Conservation (phyloP, 2,329 filamentous ascomycete genomes). For the Hypoxylon sp. region DNA sequence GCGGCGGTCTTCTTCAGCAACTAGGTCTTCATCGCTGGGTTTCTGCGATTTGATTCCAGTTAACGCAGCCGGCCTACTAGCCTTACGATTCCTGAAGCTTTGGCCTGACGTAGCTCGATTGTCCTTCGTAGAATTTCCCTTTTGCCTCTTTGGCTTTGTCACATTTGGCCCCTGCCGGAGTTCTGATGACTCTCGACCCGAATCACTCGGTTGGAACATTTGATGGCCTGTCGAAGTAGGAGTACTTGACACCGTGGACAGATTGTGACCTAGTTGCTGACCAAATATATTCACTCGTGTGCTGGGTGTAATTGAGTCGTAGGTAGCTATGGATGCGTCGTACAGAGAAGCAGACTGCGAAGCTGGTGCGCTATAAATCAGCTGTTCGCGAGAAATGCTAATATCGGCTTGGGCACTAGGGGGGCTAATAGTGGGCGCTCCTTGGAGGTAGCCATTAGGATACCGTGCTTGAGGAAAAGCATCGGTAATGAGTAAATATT, state of each 20-base stretch:
- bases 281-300: neutral
- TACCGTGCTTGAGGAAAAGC: constrained; percentile 58
- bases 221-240: constrained; percentile 4
- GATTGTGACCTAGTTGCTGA: constrained; percentile 4
- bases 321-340: neutral
- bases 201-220: constrained; percentile 13
- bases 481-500: constrained; percentile 56
- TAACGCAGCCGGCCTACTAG: constrained; percentile 22
- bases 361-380: neutral
- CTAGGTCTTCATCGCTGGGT: constrained; percentile 45
- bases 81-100: constrained; percentile 30
- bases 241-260: neutral
- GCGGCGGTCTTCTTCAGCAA: constrained; percentile 50
- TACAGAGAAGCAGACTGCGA: constrained; percentile 8
- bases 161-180: constrained; percentile 3
- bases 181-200: constrained; percentile 23
- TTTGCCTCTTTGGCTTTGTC: constrained; percentile 26
- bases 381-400: neutral
- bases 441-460: constrained; percentile 24
- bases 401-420: constrained; percentile 3
- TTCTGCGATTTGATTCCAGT: constrained; percentile 34
- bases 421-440: neutral
- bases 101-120: constrained; percentile 21
- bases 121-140: constrained; percentile 20
- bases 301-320: neutral